A percentile compares a stretch with the other conserved stretches of the same genome.
Conservation (phyloP, 176 grass and related monocot species). For the Microstegium vimineum region DNA sequence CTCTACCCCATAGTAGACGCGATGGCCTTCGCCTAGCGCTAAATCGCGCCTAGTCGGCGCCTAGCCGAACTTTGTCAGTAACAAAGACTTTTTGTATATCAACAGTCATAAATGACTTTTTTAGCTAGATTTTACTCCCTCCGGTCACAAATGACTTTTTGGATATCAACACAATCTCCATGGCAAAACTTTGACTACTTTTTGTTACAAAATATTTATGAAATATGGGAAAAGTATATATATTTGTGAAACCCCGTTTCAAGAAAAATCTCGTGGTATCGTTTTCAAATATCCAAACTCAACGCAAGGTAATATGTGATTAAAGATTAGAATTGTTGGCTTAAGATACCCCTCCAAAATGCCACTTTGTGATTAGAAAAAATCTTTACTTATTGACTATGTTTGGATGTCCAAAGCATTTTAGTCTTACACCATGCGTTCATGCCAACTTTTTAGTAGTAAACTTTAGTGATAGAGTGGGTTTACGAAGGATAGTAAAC, state of each 20-base stretch:
- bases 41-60: too few relatives aligned
- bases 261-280: not conserved
- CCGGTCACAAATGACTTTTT: not conserved
- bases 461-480: not conserved
- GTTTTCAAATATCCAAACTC: not conserved
- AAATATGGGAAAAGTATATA: not conserved
- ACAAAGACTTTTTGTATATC: too few relatives aligned
- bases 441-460: not conserved
- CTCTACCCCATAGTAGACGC: too few relatives aligned
- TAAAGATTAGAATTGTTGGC: not conserved
- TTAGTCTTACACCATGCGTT: not conserved
- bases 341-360: not conserved
- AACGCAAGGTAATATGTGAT: not conserved
- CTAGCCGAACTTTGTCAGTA: too few relatives aligned
- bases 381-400: not conserved
- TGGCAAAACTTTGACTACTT: not conserved
- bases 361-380: not conserved
- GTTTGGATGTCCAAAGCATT: not conserved
- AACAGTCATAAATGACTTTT: too few relatives aligned
- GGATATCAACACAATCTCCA: not conserved
- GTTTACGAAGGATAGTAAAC: not conserved
- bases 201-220: not conserved
- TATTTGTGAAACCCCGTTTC: not conserved
- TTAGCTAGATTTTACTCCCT: not conserved
- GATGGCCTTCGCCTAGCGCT: too few relatives aligned